These are phyloP conservation scores for Phytophthora fragariae DNA, from an alignment of 352 stramenopile species.

Conservation along the genomic window DNA sequence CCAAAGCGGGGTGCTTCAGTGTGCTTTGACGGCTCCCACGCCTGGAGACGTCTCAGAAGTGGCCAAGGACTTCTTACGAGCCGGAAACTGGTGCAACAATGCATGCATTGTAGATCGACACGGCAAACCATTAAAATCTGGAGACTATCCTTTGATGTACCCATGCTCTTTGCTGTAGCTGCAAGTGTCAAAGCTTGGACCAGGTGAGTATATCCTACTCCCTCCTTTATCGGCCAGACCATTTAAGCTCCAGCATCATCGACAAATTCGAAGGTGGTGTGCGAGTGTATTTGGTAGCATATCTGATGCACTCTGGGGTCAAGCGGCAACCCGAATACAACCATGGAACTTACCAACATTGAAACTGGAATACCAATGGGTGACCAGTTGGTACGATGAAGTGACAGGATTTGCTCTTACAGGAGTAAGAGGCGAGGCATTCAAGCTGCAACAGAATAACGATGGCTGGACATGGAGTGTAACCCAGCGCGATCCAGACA, in stretches of 20 bases:
- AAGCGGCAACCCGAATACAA: not conserved
- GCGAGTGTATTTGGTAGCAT: not conserved
- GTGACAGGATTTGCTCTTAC: not conserved
- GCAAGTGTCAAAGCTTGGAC: too few species aligned
- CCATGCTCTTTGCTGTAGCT: too few species aligned
- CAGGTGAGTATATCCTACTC: not conserved
- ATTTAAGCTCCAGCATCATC: slow-evolving; percentile 1
- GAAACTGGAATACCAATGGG: not conserved
- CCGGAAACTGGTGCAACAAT: too few species aligned
- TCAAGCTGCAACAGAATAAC: not conserved
- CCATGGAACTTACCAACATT: not conserved
- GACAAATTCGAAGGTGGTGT: not conserved
- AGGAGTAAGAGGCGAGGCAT: not conserved
- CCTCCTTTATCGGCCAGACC: not conserved
- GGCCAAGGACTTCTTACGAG: too few species aligned
- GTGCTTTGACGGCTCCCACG: too few species aligned
- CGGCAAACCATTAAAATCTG: too few species aligned
- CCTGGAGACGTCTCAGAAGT: too few species aligned
- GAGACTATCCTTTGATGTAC: too few species aligned
- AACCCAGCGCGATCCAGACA: not conserved
- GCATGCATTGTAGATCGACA: too few species aligned
- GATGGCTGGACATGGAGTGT: not conserved
- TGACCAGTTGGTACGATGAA: not conserved
- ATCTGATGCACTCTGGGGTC: not conserved
- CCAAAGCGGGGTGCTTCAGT: too few species aligned